Conservation (phyloP, 208 protist genomes). For the Trypanosoma rangeli region DNA sequence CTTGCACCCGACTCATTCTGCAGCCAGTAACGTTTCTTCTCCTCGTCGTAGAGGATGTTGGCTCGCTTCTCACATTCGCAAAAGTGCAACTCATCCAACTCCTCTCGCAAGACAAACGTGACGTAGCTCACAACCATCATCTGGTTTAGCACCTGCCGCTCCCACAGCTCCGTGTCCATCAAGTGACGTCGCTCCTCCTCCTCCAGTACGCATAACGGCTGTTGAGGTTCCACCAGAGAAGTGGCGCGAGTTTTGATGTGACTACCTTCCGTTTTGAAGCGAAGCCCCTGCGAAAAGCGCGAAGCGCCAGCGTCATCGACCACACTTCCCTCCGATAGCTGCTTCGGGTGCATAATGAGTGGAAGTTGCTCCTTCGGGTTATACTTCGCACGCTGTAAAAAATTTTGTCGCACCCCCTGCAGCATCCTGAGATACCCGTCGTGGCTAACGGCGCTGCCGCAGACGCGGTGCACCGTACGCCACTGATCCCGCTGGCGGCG, state of each 20-base stretch:
- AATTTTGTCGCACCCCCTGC: slow-evolving; percentile 51
- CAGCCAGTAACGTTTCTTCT: slow-evolving; percentile 50
- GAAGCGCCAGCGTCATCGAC: not conserved
- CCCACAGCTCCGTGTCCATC: slow-evolving; percentile 54
- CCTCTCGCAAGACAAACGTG: slow-evolving; percentile 70
- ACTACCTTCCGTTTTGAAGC: not conserved
- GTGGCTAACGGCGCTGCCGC: slow-evolving; percentile 25
- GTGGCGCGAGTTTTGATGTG: slow-evolving; percentile 17
- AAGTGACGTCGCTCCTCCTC: slow-evolving; percentile 45
- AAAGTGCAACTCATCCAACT: slow-evolving; percentile 55
- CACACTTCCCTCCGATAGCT: slow-evolving; percentile 6
- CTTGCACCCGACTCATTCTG: slow-evolving; percentile 46
- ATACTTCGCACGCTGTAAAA: slow-evolving; percentile 24
- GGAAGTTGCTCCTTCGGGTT: slow-evolving; percentile 32
- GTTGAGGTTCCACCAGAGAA: slow-evolving; percentile 18
- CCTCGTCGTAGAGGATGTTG: slow-evolving; percentile 51
- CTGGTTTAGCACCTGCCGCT: slow-evolving; percentile 52
- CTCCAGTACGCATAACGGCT: slow-evolving; percentile 48
- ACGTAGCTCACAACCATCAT: slow-evolving; percentile 83
- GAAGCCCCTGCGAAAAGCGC: slow-evolving; percentile 16
- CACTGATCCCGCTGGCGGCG: not conserved
- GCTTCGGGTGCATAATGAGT: slow-evolving; percentile 39
- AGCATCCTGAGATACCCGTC: slow-evolving; percentile 55
- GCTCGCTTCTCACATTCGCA: slow-evolving; percentile 38
- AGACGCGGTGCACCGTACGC: slow-evolving; percentile 33